A percentile compares a stretch with the other conserved stretches of the same genome.
phyloP scores from a whole-genome alignment of 345 rosid genomes.

The Eucalyptus microcorys region DNA sequence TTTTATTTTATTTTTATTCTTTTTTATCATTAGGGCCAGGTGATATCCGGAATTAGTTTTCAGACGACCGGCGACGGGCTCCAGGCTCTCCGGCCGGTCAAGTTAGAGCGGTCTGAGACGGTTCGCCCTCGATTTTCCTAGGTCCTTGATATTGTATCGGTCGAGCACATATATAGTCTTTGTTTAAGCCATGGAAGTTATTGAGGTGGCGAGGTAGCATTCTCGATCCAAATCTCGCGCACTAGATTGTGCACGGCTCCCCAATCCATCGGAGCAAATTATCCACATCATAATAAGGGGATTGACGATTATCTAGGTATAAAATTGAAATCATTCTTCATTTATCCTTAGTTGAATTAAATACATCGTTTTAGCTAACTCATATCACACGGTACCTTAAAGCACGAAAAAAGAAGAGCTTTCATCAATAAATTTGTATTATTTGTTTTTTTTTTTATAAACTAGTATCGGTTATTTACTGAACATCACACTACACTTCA shows the following conservation, averaged over 20 bases:
- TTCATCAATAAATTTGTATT: no score
- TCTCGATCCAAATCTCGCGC: rapidly evolving
- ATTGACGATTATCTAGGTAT: rapidly evolving
- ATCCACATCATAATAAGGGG: rapidly evolving
- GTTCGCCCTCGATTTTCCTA: not conserved
- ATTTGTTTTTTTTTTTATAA: not conserved
- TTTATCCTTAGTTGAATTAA: not conserved
- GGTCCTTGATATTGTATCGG: rapidly evolving
- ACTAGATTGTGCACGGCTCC: rapidly evolving
- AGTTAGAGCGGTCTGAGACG: rapidly evolving
- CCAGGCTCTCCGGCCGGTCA: not conserved
- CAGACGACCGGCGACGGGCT: not conserved
- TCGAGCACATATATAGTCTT: not conserved
- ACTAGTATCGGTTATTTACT: not conserved
- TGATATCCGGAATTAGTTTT: not conserved
- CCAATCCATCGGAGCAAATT: rapidly evolving
- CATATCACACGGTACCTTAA: rapidly evolving
- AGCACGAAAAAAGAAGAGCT: rapidly evolving
- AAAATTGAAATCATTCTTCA: not conserved
- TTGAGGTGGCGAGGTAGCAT: no score
- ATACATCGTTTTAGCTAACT: not conserved
- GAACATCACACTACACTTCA: not conserved
- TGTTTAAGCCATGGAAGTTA: not conserved
- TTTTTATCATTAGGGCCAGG: not conserved
- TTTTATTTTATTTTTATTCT: not conserved